Base-by-base conservation (phyloP, 768 basidiomycete genomes). In the Leccinum rimulosum region DNA sequence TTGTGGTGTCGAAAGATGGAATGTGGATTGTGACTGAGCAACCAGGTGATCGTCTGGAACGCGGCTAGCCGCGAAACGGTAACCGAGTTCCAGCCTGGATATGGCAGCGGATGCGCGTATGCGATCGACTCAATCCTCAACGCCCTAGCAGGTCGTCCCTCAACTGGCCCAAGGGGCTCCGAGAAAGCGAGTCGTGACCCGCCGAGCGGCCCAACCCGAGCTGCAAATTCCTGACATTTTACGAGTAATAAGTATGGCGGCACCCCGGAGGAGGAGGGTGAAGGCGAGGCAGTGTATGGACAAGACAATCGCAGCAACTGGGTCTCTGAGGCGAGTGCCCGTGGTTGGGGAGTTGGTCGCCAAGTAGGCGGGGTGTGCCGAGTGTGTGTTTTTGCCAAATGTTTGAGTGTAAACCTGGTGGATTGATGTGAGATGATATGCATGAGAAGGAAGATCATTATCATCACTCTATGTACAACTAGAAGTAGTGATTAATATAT, bases 361-460 rank as follows among this genome's bases (percentile, higher is more conserved):
- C 15, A 76, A 77, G 45, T 81, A 80, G 80, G 72, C 76, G 64
- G 55, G 17, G 68, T 73, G 14, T 82, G 80, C 80, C 73, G 72
- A 57, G 65, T 72, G 52, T 73, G 70, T 80, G 22, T 22, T 81
- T 65, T 54, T 73, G 52, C 58, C 27, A 17, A 53, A 11, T 27
- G 45, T 14, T 17, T 57, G 55, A 58, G 10, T 19, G n/a, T 15
- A 36, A 36, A 36, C 35, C 35, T 14, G 14, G 14, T 38, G 36
- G 36, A 38, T 38, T 14, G 14, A 36, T 36, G 35, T 36, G 35
- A 36, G 36, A 38, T 17, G 36, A 5, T 35, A 35, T 35, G 11
- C 2, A 35, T 5, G 33, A 17, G 15, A 38, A 17, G 7, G 15
- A 17, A 17, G 12, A 38, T 38, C 36, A 17, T 3, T 38, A 7